Base-by-base conservation (phyloP, 2,329 filamentous ascomycete genomes). In the Penicillium sp. region DNA sequence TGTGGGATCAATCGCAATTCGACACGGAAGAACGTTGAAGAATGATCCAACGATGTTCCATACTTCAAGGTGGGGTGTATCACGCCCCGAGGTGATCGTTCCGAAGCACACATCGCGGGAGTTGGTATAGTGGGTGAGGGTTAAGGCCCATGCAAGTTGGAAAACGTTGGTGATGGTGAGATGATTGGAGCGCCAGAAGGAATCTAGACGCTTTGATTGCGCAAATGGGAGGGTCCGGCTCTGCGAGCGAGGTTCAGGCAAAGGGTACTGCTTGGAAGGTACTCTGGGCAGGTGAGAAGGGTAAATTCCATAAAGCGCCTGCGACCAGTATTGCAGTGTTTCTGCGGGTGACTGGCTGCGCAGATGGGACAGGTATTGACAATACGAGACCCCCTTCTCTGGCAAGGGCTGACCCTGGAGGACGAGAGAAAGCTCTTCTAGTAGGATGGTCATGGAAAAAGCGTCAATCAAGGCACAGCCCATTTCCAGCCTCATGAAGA, bases 111-210 rank as follows among this genome's bases (percentile, higher is more conserved):
- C 49, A 12, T 53, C 31, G 15, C 39, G 38, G 2, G 50, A 45
- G 13, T 42, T 48, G 17, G 44, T 63, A 13, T 55, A 57, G 19
- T 45, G 35, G 4, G 15, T 21, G 27, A 61, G 48, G 2, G 35
- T 49, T 17, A 59, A 13, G 13, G 51, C 56, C 56, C 59, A 61
- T 17, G 59, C 56, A 1, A 61, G 44, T 15, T 59, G 51, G 13
- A 51, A 43, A 9, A 59, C 19, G 39, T 56, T 61, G 49, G 49
- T 51, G 4, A 51, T 31, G 38, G 49, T 51, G 12, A 51, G 13
- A 8, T 51, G 2, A 17, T 42, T 29, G 8, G 38, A 31, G 12
- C 49, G 25, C 36, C 49, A 51, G 49, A 51, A 43, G 13, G 15
- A 33, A 25, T 51, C 36, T 21, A 51, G 19, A 7, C 19, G 3